These are phyloP conservation scores for Volvariella surrecta DNA, from an alignment of 1,284 basidiomycete genomes.

Conservation along the genomic window DNA sequence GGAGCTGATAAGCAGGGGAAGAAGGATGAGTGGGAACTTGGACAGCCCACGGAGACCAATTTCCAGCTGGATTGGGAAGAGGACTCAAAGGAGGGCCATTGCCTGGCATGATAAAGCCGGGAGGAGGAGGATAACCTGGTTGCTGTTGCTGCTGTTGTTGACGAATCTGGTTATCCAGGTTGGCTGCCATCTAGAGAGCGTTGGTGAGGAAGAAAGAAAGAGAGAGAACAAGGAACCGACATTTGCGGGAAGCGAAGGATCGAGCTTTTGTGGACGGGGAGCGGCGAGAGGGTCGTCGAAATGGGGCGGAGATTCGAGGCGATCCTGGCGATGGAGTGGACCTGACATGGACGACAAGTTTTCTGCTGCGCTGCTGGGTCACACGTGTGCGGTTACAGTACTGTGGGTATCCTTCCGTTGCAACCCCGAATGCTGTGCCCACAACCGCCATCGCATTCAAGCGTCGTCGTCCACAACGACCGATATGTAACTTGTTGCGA, in stretches of 20 bases:
- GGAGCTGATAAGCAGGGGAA: background rate
- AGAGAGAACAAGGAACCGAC: conserved; percentile 27
- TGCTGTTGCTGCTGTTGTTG: conserved; percentile 15
- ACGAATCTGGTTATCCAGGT: conserved; percentile 39
- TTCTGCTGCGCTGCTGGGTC: no score
- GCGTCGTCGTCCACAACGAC: no score
- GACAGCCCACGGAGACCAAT: conserved; percentile 16
- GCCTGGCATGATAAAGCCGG: conserved; percentile 16
- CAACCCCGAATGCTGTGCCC: no score
- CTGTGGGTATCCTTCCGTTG: no score
- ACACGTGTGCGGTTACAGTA: no score
- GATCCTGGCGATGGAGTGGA: no score
- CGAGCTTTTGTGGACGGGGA: conserved; percentile 56
- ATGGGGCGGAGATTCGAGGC: conserved; percentile 29
- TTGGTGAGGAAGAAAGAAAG: conserved; percentile 5
- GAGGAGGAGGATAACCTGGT: conserved; percentile 13
- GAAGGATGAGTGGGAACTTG: conserved; percentile 4
- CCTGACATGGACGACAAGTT: no score
- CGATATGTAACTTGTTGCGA: no score
- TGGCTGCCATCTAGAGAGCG: conserved; percentile 50
- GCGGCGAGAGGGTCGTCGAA: conserved; percentile 55
- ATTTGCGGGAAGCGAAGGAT: conserved; percentile 54
- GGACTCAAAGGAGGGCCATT: conserved; percentile 11
- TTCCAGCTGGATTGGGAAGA: conserved; percentile 16
- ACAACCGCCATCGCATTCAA: no score